Conservation (phyloP, 495 filamentous ascomycete genomes). For the Hyaloscypha variabilis region DNA sequence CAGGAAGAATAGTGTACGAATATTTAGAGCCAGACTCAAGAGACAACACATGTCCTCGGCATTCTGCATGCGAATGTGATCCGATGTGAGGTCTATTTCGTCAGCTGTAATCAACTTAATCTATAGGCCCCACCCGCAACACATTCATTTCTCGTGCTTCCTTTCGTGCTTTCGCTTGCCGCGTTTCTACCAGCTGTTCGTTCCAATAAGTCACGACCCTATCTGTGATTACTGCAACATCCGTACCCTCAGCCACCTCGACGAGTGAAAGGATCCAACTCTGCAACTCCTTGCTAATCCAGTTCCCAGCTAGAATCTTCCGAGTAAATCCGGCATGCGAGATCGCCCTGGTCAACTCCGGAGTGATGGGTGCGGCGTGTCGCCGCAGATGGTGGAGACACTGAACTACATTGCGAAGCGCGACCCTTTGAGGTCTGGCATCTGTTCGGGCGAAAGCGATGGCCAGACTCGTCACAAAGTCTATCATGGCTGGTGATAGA, state of each 20-base stretch:
- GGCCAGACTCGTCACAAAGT: slow-evolving; percentile 36
- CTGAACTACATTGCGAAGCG: slow-evolving; percentile 41
- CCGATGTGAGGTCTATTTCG: too few species aligned
- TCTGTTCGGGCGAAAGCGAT: slow-evolving; percentile 37
- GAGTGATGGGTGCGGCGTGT: slow-evolving; percentile 28
- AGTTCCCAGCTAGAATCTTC: slow-evolving; percentile 38
- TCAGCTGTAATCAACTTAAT: slow-evolving; percentile 5
- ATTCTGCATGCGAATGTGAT: too few species aligned
- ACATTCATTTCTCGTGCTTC: slow-evolving; percentile 17
- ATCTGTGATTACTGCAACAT: slow-evolving; percentile 33
- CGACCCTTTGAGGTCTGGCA: slow-evolving; percentile 36
- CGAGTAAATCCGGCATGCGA: slow-evolving; percentile 39
- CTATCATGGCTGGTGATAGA: slow-evolving; percentile 20
- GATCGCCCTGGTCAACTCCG: slow-evolving; percentile 37
- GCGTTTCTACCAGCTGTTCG: not conserved
- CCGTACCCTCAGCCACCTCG: slow-evolving; percentile 32
- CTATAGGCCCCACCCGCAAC: slow-evolving; percentile 19
- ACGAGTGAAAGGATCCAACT: slow-evolving; percentile 42
- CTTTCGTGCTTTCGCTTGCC: not conserved
- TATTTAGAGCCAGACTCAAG: too few species aligned
- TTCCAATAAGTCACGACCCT: slow-evolving; percentile 22
- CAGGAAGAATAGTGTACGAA: slow-evolving; percentile 27
- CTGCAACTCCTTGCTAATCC: slow-evolving; percentile 40
- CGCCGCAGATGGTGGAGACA: slow-evolving; percentile 39
- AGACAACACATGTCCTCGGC: too few species aligned